Conservation (phyloP, 2,329 filamentous ascomycete species). For the Huntiella abstrusa region DNA sequence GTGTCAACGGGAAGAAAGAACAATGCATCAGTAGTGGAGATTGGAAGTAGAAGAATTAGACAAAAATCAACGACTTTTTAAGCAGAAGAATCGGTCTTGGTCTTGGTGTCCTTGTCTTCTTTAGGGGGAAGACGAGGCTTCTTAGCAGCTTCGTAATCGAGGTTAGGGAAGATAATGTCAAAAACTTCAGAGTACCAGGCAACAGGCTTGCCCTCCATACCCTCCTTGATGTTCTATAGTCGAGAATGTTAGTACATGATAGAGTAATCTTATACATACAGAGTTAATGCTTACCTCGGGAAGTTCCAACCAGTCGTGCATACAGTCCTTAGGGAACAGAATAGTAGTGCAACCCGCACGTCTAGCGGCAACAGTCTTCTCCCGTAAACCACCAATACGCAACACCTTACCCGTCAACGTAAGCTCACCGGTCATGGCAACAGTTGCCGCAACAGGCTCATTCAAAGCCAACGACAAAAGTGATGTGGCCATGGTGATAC, state of each 20-base stretch:
- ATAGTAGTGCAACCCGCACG: constrained; percentile 83
- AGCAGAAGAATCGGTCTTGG: constrained; percentile 12
- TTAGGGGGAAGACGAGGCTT: constrained; percentile 30
- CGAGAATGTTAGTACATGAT: background rate
- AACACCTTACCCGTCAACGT: constrained; percentile 95
- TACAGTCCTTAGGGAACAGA: constrained; percentile 87
- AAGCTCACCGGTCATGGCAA: constrained; percentile 95
- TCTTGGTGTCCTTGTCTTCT: constrained; percentile 22
- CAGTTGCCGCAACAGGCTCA: constrained; percentile 57
- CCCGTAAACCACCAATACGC: constrained; percentile 77
- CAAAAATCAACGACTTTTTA: too few species aligned
- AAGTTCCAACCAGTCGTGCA: constrained; percentile 92
- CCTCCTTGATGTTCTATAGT: constrained; percentile 85
- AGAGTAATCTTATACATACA: background rate
- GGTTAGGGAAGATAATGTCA: constrained; percentile 65
- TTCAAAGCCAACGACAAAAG: constrained; percentile 72
- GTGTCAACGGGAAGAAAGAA: constrained; percentile 4
- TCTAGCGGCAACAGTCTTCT: constrained; percentile 93
- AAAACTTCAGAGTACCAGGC: constrained; percentile 93
- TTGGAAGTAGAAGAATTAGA: too few species aligned
- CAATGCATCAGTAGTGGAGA: background rate
- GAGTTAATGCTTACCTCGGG: constrained; percentile 54
- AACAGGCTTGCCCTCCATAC: constrained; percentile 77
- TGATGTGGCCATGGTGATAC: constrained; percentile 96
- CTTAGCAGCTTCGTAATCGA: constrained; percentile 58